Base-by-base conservation (phyloP, 257 asterid species). In the Scutellaria baicalensis region DNA sequence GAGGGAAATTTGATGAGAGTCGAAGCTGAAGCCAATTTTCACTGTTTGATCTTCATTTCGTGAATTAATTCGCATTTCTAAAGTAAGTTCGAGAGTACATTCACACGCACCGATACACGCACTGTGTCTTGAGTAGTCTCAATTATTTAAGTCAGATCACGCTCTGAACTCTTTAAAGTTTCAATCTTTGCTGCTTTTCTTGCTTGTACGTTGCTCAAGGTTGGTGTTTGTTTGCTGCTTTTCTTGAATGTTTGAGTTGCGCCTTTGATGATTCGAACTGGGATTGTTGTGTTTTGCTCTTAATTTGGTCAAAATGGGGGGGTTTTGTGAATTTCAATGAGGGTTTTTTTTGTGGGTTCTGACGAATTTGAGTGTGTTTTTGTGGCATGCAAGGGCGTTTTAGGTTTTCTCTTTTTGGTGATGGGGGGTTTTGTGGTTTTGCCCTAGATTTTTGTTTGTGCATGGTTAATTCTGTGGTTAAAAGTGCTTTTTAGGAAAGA, bases 31-130 rank as follows among this genome's bases (percentile, higher is more conserved):
- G 66, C 72, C 44, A 72, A 14, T 55, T 75, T 64, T 63, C 75
- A 71, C 71, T 78, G 60, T 70, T 83, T 85, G 90, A 84, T 89
- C 84, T 81, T 81, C 85, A 69, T 80, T 85, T 70, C 64, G 14
- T 16, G 55, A 71, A 70, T 67, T 69, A 20, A 69, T 31, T 62
- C 71, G 47, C 71, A 55, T 74, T 73, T 33, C 75, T 20, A 27
- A 39, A 66, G 85, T 71, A 68, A 78, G 85, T 80, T 75, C 42
- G 44, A 27, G 62, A 43, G 51, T 52, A 66, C 76, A 58, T 70
- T 62, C 72, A 55, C 67, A 66, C 61, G 38, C 51, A 54, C 78
- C 47, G 39, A 58, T 47, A 36, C 18, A 64, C 69, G 67, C 35
- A 68, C 75, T 40, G 67, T 72, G 67, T 72, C 57, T 58, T 59